These are phyloP conservation scores for Neoascochyta sp. DNA, from an alignment of 2,329 filamentous ascomycete species.

Conservation along the genomic window DNA sequence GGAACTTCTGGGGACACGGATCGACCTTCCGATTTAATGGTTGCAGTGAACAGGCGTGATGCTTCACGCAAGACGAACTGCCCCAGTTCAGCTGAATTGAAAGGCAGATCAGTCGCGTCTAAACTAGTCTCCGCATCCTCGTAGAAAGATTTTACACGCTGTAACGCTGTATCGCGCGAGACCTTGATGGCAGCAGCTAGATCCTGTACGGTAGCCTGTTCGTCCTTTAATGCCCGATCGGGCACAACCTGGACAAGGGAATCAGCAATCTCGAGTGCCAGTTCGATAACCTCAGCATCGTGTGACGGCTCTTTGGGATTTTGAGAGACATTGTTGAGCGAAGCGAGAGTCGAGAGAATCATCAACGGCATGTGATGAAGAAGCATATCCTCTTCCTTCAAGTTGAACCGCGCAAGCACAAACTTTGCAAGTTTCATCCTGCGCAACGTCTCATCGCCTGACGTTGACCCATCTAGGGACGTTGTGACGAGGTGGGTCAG, in stretches of 20 bases:
- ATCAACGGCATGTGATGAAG: slow-evolving; percentile 77
- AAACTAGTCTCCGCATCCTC: slow-evolving; percentile 36
- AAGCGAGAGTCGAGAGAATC: slow-evolving; percentile 59
- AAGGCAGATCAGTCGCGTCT: slow-evolving; percentile 30
- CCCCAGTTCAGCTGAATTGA: slow-evolving; percentile 22
- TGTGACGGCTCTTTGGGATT: slow-evolving; percentile 2
- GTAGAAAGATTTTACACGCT: slow-evolving; percentile 32
- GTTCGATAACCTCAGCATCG: slow-evolving; percentile 17
- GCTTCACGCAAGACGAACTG: slow-evolving; percentile 31
- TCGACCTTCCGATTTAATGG: slow-evolving; percentile 12
- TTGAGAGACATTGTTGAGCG: slow-evolving; percentile 40
- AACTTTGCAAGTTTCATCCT: slow-evolving; percentile 75
- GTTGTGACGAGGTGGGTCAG: slow-evolving; percentile 63
- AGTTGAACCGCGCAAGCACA: slow-evolving; percentile 82
- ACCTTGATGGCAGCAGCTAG: slow-evolving; percentile 4
- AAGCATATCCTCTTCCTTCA: slow-evolving; percentile 94
- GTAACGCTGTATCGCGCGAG: slow-evolving; percentile 8
- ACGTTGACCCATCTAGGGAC: slow-evolving; percentile 29
- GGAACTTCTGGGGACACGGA: slow-evolving; percentile 24
- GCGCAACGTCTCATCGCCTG: slow-evolving; percentile 45
- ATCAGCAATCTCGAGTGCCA: slow-evolving; percentile 38
- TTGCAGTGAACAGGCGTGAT: slow-evolving; percentile 21
- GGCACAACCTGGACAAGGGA: slow-evolving; percentile 38
- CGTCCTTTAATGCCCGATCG: slow-evolving; percentile 27
- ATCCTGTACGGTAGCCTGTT: slow-evolving; percentile 6